Evolutionary conservation across 208 protist genomes (phyloP), one percentile per base, ranked within the genome.

Genomic region (Naegleria fowleri): DNA sequence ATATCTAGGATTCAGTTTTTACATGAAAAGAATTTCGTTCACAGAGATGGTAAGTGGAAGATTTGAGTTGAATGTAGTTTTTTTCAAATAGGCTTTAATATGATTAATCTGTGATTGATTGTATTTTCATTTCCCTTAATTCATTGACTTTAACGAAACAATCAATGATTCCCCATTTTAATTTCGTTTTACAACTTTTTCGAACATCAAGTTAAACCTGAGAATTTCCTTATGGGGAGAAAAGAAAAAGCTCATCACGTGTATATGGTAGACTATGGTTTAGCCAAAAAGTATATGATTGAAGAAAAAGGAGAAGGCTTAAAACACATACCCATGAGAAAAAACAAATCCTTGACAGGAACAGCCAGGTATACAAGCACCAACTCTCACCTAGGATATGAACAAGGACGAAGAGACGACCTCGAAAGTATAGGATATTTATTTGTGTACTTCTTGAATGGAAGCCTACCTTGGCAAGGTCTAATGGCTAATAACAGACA

Each of bases 331-430:
- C 93, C 94, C 15, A 97, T 97, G 90, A 51, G 40, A 33, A 88
- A 92, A 40, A 95, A 96, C 43, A 98, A 98, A 92, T 96, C 94
- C 88, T 95, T 99, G 52, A 97, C 98, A 29, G 98, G 98, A 43
- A 99, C 98, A 0, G 98, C 98, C 16, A 94, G 98, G 6, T 99
- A 99, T 91, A 98, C 98, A 0, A 98, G 96, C 16, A 94, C 99
- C 59, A 98, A 98, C 92, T 98, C 98, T 7, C 98, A 99, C 91
- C 90, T 97, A 67, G 98, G 98, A 29, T 95, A 97, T 90, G 96
- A 96, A 43, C 96, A 97, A 92, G 94, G 94, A 76, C 95, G 96
- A 88, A 93, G 96, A 36, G 96, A 98, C 92, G 96, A 98, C 91
- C 83, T 98, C 55, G 96, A 98, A 93, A 94, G 96, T 91, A 91